Base-by-base conservation (phyloP, 306 rosid genomes). In the Sindora glabra region DNA sequence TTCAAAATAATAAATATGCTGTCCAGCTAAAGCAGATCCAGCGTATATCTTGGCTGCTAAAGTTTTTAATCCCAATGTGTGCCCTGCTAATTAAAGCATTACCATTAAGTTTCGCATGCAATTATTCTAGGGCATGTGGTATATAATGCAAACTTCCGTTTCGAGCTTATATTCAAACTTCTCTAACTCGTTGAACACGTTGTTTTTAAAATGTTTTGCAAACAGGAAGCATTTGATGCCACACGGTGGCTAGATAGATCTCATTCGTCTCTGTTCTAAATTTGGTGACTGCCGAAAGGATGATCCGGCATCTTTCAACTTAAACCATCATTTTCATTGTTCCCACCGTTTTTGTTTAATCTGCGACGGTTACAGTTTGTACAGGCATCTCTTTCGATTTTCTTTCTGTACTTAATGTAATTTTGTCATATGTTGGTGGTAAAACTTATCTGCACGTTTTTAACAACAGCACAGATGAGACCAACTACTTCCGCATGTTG, bases 391-490 rank as follows among this genome's bases (percentile, higher is more conserved):
- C 38, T 29, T 18, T 29, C 26, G 10, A 32, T 48, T 30, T 48
- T 64, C 25, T 17, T 41, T 13, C 2, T 30, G 15, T 14, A 33
- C 48, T 13, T 23, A 19, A 41, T 23, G 6, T 65, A 40, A 64
- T 27, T 24, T 46, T 40, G 52, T 25, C 49, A 44, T 37, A 36
- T 62, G 37, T 30, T 51, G 26, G 36, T 73, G 60, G 45, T 55
- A 49, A 51, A 51, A 59, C 27, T 36, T 50, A 18, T 70, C 60
- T 67, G 62, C 77, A 89, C 95, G 96, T 89, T 65, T 89, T 89
- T 71, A 89, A 89, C 66, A 89, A 89, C 80, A 89, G 96, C 79
- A 95, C 96, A 14, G 96, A 89, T 42, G 96, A 89, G 75, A 89
- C 96, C 65, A 95, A 95, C 23, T 89, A 83, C 75, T 89, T 89